These are phyloP conservation scores for Lentinula boryana DNA, from an alignment of 768 basidiomycete genomes.

Conservation along the genomic window DNA sequence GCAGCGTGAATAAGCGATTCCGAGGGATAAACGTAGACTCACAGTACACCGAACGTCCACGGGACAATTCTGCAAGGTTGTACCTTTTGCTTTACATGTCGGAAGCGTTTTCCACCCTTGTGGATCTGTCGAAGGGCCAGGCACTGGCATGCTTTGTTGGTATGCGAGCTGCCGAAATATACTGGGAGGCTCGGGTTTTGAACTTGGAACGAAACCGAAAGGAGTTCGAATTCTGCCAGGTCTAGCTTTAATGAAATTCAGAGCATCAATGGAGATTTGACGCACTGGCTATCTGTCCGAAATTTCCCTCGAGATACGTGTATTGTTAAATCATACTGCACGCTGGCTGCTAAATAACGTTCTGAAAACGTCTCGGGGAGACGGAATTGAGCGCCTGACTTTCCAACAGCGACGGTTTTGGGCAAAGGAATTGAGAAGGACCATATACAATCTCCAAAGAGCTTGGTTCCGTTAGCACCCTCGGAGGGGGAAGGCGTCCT, in stretches of 20 bases:
- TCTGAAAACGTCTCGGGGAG: slow-evolving; percentile 51
- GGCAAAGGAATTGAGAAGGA: slow-evolving; percentile 42
- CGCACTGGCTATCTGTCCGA: slow-evolving; percentile 40
- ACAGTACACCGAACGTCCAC: slow-evolving; percentile 38
- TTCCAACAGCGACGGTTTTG: slow-evolving; percentile 32
- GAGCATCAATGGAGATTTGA: background rate
- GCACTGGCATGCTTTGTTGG: slow-evolving; percentile 35
- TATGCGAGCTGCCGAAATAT: slow-evolving; percentile 45
- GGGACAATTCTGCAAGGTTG: slow-evolving; percentile 31
- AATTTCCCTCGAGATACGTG: slow-evolving; percentile 42
- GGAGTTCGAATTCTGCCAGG: slow-evolving; percentile 39
- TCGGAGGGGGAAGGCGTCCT: slow-evolving; percentile 36
- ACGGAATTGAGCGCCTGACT: slow-evolving; percentile 29
- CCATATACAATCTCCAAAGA: slow-evolving; percentile 42
- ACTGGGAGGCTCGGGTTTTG: slow-evolving; percentile 39
- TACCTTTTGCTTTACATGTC: slow-evolving; percentile 33
- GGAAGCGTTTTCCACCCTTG: slow-evolving; percentile 45
- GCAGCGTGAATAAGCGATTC: background rate
- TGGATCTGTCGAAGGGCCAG: slow-evolving; percentile 41
- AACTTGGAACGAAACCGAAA: slow-evolving; percentile 46
- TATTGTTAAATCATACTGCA: slow-evolving; percentile 46
- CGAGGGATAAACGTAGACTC: slow-evolving; percentile 12
- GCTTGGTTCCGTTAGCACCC: slow-evolving; percentile 33
- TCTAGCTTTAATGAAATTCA: background rate
- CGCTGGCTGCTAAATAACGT: slow-evolving; percentile 39